phyloP scores from a whole-genome alignment of 2,329 filamentous ascomycete species.

The Epichloe hybrida region DNA sequence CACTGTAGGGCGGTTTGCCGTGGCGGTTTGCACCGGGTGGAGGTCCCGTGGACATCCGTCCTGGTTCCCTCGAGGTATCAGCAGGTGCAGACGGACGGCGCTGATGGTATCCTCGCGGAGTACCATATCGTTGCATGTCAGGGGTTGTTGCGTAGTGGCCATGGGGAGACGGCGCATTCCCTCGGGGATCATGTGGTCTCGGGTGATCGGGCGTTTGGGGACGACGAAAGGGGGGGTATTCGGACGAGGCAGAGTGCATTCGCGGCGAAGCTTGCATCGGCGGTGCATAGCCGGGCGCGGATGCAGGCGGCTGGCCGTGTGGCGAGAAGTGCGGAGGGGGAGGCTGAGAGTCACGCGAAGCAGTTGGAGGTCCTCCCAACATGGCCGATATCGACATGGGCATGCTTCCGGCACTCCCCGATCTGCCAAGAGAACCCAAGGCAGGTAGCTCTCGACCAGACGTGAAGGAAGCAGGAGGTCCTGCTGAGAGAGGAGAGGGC shows the following conservation, averaged over 20 bases:
- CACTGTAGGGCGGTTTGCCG: slow-evolving; percentile 30
- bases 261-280: slow-evolving; percentile 42
- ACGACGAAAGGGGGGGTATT: slow-evolving; percentile 50
- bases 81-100: slow-evolving; percentile 33
- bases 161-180: slow-evolving; percentile 33
- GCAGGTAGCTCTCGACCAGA: slow-evolving; percentile 40
- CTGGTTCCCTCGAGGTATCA: slow-evolving; percentile 30
- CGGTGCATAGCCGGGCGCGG: slow-evolving; percentile 32
- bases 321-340: slow-evolving; percentile 28
- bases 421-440: slow-evolving; percentile 34
- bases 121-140: slow-evolving; percentile 44
- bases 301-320: slow-evolving; percentile 24
- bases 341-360: slow-evolving; percentile 27
- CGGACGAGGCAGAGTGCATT: slow-evolving; percentile 39
- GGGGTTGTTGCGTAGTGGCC: slow-evolving; percentile 43
- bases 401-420: slow-evolving; percentile 31
- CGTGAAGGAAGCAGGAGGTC: slow-evolving; percentile 31
- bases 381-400: slow-evolving; percentile 51
- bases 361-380: slow-evolving; percentile 37
- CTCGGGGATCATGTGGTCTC: slow-evolving; percentile 37
- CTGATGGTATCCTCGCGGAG: slow-evolving; percentile 41
- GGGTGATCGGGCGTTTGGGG: slow-evolving; percentile 63
- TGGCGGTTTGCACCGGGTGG: slow-evolving; percentile 39
- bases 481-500: slow-evolving; percentile 28
- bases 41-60: slow-evolving; percentile 24